Conservation (phyloP, 192 early-diverging fungal genomes). For the Backusella westeae region DNA sequence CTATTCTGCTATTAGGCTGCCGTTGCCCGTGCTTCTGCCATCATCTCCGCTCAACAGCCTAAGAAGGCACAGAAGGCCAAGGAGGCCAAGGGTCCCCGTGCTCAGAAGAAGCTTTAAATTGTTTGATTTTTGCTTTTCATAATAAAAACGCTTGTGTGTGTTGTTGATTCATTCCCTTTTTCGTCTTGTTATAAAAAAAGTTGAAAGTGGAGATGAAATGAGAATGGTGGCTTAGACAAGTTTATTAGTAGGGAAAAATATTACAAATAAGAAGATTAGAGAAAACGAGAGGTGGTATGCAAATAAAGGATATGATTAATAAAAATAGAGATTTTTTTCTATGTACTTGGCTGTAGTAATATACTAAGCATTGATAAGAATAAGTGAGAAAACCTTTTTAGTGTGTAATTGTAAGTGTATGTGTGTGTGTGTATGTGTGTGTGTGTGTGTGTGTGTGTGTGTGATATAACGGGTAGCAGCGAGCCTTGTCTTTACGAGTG, state of each 20-base stretch:
- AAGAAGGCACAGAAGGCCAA: conserved; percentile 55
- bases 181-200: neutral
- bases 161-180: neutral
- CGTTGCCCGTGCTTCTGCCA: conserved; percentile 66
- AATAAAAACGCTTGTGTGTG: conserved; percentile 6
- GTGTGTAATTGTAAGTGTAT: neutral
- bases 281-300: neutral
- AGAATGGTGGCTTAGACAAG: neutral
- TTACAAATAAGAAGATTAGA: neutral
- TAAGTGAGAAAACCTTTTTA: neutral
- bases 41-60: conserved; percentile 63
- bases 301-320: neutral
- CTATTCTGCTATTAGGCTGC: conserved; percentile 49
- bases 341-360: neutral
- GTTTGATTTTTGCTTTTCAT: neutral
- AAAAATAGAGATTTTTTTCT: neutral
- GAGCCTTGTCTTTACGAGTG: conserved; percentile 19
- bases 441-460: neutral
- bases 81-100: conserved; percentile 58
- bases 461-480: neutral
- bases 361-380: neutral
- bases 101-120: conserved; percentile 38
- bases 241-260: neutral
- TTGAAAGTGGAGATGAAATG: neutral
- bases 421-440: neutral